Evolutionary conservation across 495 filamentous ascomycete species (phyloP), one percentile per base, ranked within the genome.

Genomic region (Lindgomyces ingoldianus): DNA sequence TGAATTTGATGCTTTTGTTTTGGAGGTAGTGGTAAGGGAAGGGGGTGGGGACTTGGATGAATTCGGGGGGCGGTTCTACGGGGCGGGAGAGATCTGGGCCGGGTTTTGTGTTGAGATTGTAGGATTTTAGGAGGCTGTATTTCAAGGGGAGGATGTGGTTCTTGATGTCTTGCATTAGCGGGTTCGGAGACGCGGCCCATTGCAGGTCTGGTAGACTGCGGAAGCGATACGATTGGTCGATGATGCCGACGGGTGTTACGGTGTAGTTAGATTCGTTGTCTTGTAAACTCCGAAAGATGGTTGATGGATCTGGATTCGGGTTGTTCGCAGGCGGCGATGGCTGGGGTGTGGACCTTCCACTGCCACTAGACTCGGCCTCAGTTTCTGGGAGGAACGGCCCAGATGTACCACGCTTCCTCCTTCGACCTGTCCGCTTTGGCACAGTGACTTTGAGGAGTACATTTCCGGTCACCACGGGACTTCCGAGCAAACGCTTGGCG

Each of bases 151-250:
- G 68, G 48, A 92, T 79, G 18, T 82, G 75, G 1, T 91, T 82
- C 41, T 82, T 80, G 56, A 94, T 84, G 26, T 84, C 83, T 14
- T 78, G 78, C 65, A 88, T 83, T 71, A 96, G 90, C 0, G 78
- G 72, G 51, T 85, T 84, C 1, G 77, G 73, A 2, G 78, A 77
- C 3, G 85, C 84, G 9, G 89, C 84, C 60, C 85, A 89, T 58
- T 93, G 89, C 70, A 91, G 94, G 72, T 97, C 93, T 21, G 85
- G 83, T 72, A 87, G 79, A 90, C 88, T 82, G 77, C 94, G 84
- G 74, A 94, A 98, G 22, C 93, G 85, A 80, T 98, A 92, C 9
- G 91, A 93, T 44, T 87, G 83, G 29, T 83, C 80, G 52, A 98
- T 83, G 29, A 82, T 76, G 1, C 91, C 94, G 1, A 94, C 78